These are phyloP conservation scores for Colletotrichum falcatum DNA, from an alignment of 2,329 filamentous ascomycete species.

Conservation along the genomic window DNA sequence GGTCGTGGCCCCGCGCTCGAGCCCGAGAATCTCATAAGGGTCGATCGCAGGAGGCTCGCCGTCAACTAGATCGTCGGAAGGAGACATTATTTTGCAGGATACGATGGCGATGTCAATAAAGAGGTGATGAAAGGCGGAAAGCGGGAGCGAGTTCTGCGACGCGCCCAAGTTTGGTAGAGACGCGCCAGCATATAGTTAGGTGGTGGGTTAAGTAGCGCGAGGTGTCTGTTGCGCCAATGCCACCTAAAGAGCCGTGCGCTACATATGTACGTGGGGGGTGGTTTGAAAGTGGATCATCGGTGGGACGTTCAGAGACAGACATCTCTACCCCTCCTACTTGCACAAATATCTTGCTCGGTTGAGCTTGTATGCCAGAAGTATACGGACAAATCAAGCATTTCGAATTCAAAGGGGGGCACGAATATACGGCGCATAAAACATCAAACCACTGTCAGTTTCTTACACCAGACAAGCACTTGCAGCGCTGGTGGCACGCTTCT, in stretches of 20 bases:
- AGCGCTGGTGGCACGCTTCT: not conserved
- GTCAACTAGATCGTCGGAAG: constrained; percentile 63
- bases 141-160: constrained; percentile 23
- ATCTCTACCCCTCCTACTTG: constrained; percentile 6
- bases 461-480: not conserved
- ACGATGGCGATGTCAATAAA: constrained; percentile 9
- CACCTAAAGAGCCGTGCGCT: not conserved
- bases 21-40: constrained; percentile 83
- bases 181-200: constrained; percentile 40
- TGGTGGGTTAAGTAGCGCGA: constrained; percentile 19
- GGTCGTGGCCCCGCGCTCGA: constrained; percentile 77
- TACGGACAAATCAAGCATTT: too few species aligned
- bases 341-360: not conserved
- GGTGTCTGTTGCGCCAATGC: not conserved
- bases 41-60: constrained; percentile 73
- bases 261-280: not conserved
- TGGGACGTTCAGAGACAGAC: not conserved
- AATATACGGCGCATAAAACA: not conserved
- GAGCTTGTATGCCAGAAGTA: not conserved
- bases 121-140: constrained; percentile 6
- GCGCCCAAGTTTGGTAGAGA: constrained; percentile 28
- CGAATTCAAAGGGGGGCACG: not conserved
- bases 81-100: constrained; percentile 36
- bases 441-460: too few species aligned
- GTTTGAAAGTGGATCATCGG: not conserved